Evolutionary conservation across 116 monocot genomes (phyloP), one percentile per base, ranked within the genome.

Genomic region (Cymodocea nodosa): DNA sequence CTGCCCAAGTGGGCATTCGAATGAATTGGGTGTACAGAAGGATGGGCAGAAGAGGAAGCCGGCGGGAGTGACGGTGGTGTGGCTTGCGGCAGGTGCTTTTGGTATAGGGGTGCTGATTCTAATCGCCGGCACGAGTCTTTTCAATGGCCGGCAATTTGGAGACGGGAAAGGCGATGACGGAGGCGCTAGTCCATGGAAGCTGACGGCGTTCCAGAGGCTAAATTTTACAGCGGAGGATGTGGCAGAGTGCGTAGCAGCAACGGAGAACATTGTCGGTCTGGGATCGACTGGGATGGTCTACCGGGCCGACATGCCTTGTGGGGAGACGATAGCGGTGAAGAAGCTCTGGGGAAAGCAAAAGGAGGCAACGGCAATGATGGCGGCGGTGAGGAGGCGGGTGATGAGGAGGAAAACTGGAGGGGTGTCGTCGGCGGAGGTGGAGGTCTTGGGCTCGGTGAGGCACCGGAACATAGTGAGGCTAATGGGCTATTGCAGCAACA

Each of bases 401-500:
- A 48, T 24, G 57, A 57, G 44, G 60, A 56, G 5, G 18, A 54
- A 40, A 50, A 20, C 68, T 8, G 56, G 65, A 44, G 50, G 64
- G 44, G 56, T 62, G 62, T 36, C 35, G 30, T 37, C 81, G 20
- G 76, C 80, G 25, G 93, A 93, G 68, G 89, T 93, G 36, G 86
- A 93, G 65, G 84, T 93, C 24, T 69, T 93, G 8, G 82, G 89
- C 5, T 71, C 83, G 4, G 82, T 89, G 20, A 70, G 89, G 56
- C 93, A 93, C 77, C 76, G 93, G 30, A 93, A 89, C 82, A 89
- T 93, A 22, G 89, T 93, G 18, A 73, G 86, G 15, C 75, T 93
- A 0, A 72, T 93, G 0, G 93, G 93, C 4, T 86, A 68, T 75
- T 89, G 86, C 78, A 82, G 65, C 73, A 78, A 89, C 75, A 49